phyloP scores from a whole-genome alignment of 306 rosid species.

The Prosopis cineraria region DNA sequence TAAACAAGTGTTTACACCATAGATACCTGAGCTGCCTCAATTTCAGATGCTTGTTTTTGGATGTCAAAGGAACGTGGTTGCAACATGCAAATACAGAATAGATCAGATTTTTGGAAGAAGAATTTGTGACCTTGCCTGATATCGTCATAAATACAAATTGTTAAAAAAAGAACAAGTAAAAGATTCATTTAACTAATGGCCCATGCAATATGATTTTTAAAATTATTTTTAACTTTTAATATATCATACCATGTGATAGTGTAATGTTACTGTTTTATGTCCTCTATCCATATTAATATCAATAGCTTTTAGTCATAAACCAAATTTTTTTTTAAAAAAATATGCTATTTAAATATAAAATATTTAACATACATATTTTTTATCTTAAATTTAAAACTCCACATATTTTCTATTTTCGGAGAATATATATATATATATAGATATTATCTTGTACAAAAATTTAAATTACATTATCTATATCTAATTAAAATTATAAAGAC shows the following conservation, averaged over 20 bases:
- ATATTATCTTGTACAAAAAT: too few relatives aligned
- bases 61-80: conserved; percentile 63
- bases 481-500: neutral
- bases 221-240: neutral
- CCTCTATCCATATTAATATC: too few relatives aligned
- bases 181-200: neutral
- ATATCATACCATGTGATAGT: too few relatives aligned
- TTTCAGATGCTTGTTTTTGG: conserved; percentile 63
- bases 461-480: neutral
- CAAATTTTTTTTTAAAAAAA: neutral
- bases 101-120: conserved; percentile 69
- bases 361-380: too few relatives aligned
- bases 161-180: neutral
- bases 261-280: too few relatives aligned
- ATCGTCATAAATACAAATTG: neutral
- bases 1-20: too few relatives aligned
- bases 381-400: too few relatives aligned
- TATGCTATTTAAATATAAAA: too few relatives aligned
- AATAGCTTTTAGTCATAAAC: neutral
- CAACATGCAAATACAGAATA: conserved; percentile 75
- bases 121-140: conserved; percentile 76
- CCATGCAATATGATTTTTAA: neutral
- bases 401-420: too few relatives aligned
- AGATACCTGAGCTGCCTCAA: conserved; percentile 83
- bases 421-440: too few relatives aligned